phyloP scores from a whole-genome alignment of 2,329 filamentous ascomycete species.

The Aspergillus fischeri region DNA sequence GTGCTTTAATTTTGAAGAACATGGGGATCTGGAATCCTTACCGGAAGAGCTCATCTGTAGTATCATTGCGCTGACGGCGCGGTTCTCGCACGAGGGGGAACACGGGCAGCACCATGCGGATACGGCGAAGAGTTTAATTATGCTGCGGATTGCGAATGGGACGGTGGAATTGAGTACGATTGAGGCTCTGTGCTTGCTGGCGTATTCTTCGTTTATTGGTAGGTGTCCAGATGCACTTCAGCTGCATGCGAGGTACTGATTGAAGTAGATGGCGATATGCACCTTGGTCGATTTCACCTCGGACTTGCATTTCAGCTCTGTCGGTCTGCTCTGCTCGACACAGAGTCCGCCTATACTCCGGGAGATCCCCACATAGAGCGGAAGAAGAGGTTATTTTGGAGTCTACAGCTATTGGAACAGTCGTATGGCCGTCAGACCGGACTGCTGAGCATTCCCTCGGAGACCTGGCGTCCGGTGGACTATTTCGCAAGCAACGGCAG shows the following conservation, averaged over 20 bases:
- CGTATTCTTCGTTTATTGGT: constrained; percentile 50
- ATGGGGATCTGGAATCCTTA: constrained; percentile 23
- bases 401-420: constrained; percentile 49
- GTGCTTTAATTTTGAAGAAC: constrained; percentile 33
- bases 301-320: constrained; percentile 50
- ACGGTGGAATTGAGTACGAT: constrained; percentile 49
- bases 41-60: constrained; percentile 33
- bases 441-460: constrained; percentile 40
- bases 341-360: constrained; percentile 36
- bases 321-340: constrained; percentile 48
- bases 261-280: constrained; percentile 44
- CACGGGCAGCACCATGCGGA: constrained; percentile 36
- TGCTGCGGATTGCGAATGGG: constrained; percentile 51
- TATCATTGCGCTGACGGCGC: constrained; percentile 29
- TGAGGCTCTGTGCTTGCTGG: constrained; percentile 49
- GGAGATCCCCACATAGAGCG: constrained; percentile 39
- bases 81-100: constrained; percentile 27
- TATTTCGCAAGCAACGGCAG: constrained; percentile 16
- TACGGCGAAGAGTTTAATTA: constrained; percentile 34
- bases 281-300: constrained; percentile 49
- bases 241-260: constrained; percentile 2
- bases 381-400: constrained; percentile 52
- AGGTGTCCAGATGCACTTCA: constrained; percentile 6
- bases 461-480: constrained; percentile 39
- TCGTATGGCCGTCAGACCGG: constrained; percentile 48